Evolutionary conservation across 2,329 filamentous ascomycete genomes (phyloP), one percentile per base, ranked within the genome.

Genomic region (Monilinia polystroma): DNA sequence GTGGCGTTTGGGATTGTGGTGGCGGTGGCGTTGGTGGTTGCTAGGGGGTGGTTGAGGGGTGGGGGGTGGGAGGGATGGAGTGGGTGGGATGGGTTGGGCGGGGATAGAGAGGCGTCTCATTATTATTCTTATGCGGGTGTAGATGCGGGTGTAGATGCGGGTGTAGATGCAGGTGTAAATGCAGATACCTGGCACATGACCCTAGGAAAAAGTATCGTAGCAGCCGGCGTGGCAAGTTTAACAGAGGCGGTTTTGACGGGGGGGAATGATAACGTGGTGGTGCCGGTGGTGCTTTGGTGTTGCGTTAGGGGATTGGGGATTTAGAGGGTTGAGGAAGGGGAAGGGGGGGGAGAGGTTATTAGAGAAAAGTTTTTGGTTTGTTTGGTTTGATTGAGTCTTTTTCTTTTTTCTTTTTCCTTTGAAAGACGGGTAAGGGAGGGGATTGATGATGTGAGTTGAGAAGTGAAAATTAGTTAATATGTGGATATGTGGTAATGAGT

Each of bases 231-330:
- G 67, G 92, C 93, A 38, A 97, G 93, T 78, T 83, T 97, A 72
- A 96, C 95, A 63, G 95, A 99, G 80, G 93, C 95, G 35, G 94
- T 97, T 57, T 80, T 99, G 70, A 98, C 95, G 18, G 95, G 95
- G 2, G 95, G 94, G 41, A 99, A 99, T 78, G 95, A 99, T 82
- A 99, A 99, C 81, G 95, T 99, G 23, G 54, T 65, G 29, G 63
- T 98, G 70, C 95, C 95, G 4, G 87, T 99, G 67, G 88, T 96
- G 62, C 80, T 99, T 68, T 99, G 95, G 95, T 85, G 93, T 68
- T 88, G 96, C 74, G 93, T 97, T 51, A 90, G 94, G 78, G 92
- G 91, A n/a, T 71, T 77, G 73, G 72, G 73, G 64, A 73, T 76
- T 66, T 77, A 75, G 70, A 45, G 5, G 32, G 32, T 35, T 6